Base-by-base conservation (phyloP, 768 basidiomycete species). In the Leccinum ochraceum region DNA sequence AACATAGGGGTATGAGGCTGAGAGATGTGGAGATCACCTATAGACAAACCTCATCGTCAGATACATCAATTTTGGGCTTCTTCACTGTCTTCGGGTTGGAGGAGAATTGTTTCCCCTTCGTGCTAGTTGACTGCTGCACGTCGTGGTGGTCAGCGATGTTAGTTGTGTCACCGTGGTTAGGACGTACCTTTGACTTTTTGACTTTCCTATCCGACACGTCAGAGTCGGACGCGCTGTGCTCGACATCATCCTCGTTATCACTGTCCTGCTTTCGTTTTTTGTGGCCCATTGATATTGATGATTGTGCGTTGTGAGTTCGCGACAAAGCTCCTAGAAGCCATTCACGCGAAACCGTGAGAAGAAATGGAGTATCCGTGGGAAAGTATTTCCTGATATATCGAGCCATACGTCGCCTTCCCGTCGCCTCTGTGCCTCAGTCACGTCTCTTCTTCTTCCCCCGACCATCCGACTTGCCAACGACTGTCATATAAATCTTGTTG, bases 311-410 rank as follows among this genome's bases (percentile, higher is more conserved):
- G 8, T 24, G 24, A 26, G 4, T 14, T 30, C 28, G 28, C 28
- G 28, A 30, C 30, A 30, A 36, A 11, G 34, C 48, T n/a, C 48
- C 9, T n/a, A 26, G 8, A 8, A 11, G 34, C 1, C 4, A 5
- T 34, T 34, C 10, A 26, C 14, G 34, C 6, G 34, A 53, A 13
- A 6, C 13, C 56, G 66, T 60, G 62, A 49, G 61, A 66, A 64
- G 44, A 0, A 1, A 52, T 54, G 37, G 54, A 6, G 58, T 1
- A 3, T 3, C 2, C 10, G 50, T 73, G 73, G 46, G 69, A 76
- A 66, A 1, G 0, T 62, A 59, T 61, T 76, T 57, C 73, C 67
- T 76, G 66, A 76, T 76, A 73, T 76, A 71, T 75, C 54, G 4
- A 26, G 56, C 24, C 54, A 50, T 63, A 67, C 69, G 63, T 68